Evolutionary conservation across 2,329 filamentous ascomycete species (phyloP).

Genomic region (Beauveria caledonica): DNA sequence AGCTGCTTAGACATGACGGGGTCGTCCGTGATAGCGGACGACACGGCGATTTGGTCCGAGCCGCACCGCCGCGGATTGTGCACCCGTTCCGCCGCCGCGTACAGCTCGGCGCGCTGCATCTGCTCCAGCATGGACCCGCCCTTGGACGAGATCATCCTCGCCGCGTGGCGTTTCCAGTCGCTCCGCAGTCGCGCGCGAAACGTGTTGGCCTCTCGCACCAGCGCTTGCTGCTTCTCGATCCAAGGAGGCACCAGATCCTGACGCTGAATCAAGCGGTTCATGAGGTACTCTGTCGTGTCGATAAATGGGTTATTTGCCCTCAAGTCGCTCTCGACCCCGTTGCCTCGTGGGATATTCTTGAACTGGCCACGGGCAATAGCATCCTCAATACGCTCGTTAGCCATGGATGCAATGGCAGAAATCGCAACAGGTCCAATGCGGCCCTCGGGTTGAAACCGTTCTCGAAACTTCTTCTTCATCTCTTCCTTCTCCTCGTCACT

Average conservation of each 20-base stretch:
- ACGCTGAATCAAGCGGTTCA: slow-evolving; percentile 97
- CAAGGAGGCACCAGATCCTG: slow-evolving; percentile 94
- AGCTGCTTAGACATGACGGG: slow-evolving; percentile 38
- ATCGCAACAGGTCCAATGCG: slow-evolving; percentile 68
- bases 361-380: slow-evolving; percentile 91
- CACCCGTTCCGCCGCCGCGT: slow-evolving; percentile 64
- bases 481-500: slow-evolving; percentile 66
- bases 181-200: slow-evolving; percentile 69
- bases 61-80: slow-evolving; percentile 47
- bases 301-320: slow-evolving; percentile 82
- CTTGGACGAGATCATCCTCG: slow-evolving; percentile 65
- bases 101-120: slow-evolving; percentile 60
- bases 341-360: slow-evolving; percentile 70
- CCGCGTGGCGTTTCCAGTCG: slow-evolving; percentile 80
- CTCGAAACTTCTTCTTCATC: slow-evolving; percentile 64
- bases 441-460: slow-evolving; percentile 67
- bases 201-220: slow-evolving; percentile 56
- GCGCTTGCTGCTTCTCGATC: slow-evolving; percentile 97
- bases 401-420: slow-evolving; percentile 69
- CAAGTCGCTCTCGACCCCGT: slow-evolving; percentile 71
- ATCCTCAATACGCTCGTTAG: slow-evolving; percentile 88
- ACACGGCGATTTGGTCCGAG: slow-evolving; percentile 38
- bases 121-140: slow-evolving; percentile 71
- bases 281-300: slow-evolving; percentile 93
- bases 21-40: slow-evolving; percentile 40